phyloP scores from a whole-genome alignment of 2,329 filamentous ascomycete genomes.

The Fusarium multiceps region DNA sequence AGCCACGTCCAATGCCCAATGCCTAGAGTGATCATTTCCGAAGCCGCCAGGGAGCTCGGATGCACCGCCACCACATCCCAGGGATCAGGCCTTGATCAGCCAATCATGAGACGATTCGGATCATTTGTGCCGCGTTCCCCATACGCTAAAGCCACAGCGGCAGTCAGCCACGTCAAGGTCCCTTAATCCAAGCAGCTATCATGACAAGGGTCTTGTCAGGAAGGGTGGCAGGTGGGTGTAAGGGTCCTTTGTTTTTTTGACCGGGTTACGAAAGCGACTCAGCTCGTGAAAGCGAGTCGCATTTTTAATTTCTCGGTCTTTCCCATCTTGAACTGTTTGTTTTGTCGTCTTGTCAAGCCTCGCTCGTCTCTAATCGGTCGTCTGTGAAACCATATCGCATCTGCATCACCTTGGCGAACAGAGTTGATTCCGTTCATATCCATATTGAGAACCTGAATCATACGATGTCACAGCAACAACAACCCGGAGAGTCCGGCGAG shows the following conservation, averaged over 20 bases:
- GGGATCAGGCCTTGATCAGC: background rate
- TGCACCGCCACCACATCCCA: slow-evolving; percentile 36
- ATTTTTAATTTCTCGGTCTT: slow-evolving; percentile 32
- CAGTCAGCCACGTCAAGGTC: slow-evolving; percentile 34
- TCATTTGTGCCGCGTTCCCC: slow-evolving; percentile 28
- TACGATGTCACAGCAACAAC: slow-evolving; percentile 42
- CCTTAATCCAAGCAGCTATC: slow-evolving; percentile 38
- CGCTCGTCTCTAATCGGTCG: background rate
- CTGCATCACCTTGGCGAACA: slow-evolving; percentile 6
- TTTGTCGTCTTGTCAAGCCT: slow-evolving; percentile 7
- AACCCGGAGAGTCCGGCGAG: slow-evolving; percentile 48
- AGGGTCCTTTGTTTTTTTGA: slow-evolving; percentile 30
- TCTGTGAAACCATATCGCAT: slow-evolving; percentile 3
- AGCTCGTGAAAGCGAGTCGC: slow-evolving; percentile 26
- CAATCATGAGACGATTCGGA: slow-evolving; percentile 30
- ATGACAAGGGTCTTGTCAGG: slow-evolving; percentile 24
- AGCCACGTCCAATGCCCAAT: slow-evolving; percentile 21
- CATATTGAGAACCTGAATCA: slow-evolving; percentile 1
- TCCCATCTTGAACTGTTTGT: slow-evolving; percentile 3
- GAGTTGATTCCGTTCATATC: slow-evolving; percentile 1
- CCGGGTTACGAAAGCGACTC: slow-evolving; percentile 26
- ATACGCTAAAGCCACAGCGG: slow-evolving; percentile 37
- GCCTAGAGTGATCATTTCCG: slow-evolving; percentile 40
- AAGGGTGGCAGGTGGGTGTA: slow-evolving; percentile 23
- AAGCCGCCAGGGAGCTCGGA: slow-evolving; percentile 21